Conservation (phyloP, 1,284 basidiomycete genomes). For the Phenoliferia sp. region DNA sequence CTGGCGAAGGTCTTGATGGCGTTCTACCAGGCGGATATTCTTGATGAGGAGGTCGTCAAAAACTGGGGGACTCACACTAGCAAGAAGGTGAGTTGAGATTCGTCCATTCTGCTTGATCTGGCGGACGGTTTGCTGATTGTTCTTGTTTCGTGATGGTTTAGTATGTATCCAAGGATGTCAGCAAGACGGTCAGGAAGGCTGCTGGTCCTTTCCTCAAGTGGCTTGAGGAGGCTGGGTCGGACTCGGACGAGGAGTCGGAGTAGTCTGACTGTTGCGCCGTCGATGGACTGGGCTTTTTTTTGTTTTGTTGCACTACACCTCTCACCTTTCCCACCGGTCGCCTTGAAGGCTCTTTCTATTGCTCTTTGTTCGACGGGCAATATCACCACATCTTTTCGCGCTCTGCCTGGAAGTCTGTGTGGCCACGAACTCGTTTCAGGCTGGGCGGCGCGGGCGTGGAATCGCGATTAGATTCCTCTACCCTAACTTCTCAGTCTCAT, state of each 20-base stretch:
- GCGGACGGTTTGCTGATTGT: slow-evolving; percentile 71
- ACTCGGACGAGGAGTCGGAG: slow-evolving; percentile 36
- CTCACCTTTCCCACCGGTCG: too few species aligned
- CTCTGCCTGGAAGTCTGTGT: too few species aligned
- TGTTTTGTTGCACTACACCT: too few species aligned
- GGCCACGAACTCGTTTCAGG: too few species aligned
- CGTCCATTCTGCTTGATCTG: background rate
- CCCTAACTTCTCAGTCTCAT: too few species aligned
- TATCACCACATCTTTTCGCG: too few species aligned
- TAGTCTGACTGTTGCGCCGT: background rate
- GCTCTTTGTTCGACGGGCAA: too few species aligned
- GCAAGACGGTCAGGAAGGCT: slow-evolving; percentile 92
- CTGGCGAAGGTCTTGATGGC: slow-evolving; percentile 93
- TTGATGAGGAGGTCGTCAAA: slow-evolving; percentile 85
- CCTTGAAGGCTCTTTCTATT: too few species aligned
- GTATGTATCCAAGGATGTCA: slow-evolving; percentile 91
- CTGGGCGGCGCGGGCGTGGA: too few species aligned
- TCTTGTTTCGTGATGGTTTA: slow-evolving; percentile 40
- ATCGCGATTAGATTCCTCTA: too few species aligned
- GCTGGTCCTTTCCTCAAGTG: slow-evolving; percentile 85
- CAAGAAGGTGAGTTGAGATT: slow-evolving; percentile 56
- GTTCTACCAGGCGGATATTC: slow-evolving; percentile 85
- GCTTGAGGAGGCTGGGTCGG: slow-evolving; percentile 39
- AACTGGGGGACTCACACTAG: slow-evolving; percentile 97
- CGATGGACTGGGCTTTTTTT: too few species aligned